Evolutionary conservation across 768 basidiomycete genomes (phyloP).

Genomic region (Epithele typhae): DNA sequence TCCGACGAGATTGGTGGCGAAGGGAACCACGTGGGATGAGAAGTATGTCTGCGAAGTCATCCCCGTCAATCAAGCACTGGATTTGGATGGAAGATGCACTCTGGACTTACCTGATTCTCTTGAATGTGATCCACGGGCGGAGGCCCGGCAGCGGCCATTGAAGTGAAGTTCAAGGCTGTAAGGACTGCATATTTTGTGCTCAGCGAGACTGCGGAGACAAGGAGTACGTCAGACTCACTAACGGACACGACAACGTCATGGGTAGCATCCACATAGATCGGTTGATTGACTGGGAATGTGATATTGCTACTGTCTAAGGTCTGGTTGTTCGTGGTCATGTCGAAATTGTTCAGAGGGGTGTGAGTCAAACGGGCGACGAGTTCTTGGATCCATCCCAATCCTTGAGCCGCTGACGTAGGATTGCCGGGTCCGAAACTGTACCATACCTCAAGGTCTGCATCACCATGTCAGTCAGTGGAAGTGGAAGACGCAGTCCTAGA

Average conservation of each 20-base stretch:
- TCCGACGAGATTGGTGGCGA: slow-evolving; percentile 44
- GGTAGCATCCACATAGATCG: slow-evolving; percentile 41
- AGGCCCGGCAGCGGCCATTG: slow-evolving; percentile 37
- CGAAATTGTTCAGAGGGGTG: slow-evolving; percentile 30
- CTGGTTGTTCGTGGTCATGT: slow-evolving; percentile 41
- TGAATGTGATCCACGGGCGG: slow-evolving; percentile 35
- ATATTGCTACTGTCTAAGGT: slow-evolving; percentile 38
- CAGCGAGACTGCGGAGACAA: not conserved
- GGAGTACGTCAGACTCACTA: slow-evolving; percentile 20
- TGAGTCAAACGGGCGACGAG: slow-evolving; percentile 39
- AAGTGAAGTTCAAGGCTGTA: slow-evolving; percentile 43
- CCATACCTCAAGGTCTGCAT: slow-evolving; percentile 27
- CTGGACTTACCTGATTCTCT: slow-evolving; percentile 23
- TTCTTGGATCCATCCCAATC: slow-evolving; percentile 40
- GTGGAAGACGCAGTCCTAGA: too few species aligned
- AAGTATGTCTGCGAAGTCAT: slow-evolving; percentile 37
- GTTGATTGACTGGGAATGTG: slow-evolving; percentile 32
- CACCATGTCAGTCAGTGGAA: too few species aligned
- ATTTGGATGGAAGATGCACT: not conserved
- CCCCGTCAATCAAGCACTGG: not conserved
- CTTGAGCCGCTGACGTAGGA: slow-evolving; percentile 35
- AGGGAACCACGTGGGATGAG: slow-evolving; percentile 39
- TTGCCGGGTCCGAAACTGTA: slow-evolving; percentile 40
- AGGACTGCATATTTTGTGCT: slow-evolving; percentile 25
- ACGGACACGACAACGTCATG: slow-evolving; percentile 43